A percentile compares a stretch with the other conserved stretches of the same genome.
Conservation (phyloP, 768 basidiomycete species). For the Daedaleopsis nitida region DNA sequence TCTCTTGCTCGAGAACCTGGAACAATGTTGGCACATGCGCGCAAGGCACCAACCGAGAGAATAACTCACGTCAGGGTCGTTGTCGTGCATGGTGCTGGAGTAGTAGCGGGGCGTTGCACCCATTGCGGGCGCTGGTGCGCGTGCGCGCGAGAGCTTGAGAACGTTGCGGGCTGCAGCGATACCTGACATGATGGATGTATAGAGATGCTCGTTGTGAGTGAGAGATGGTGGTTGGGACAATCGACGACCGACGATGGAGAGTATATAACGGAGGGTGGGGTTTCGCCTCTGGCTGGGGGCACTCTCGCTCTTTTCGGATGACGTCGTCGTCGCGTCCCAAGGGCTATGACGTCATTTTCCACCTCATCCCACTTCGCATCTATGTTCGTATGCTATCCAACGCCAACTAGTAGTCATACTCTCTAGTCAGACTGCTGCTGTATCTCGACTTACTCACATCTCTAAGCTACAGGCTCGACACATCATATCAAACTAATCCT, state of each 20-base stretch:
- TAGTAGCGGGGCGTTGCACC: slow-evolving; percentile 21
- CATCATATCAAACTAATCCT: no score
- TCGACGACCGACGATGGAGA: neutral
- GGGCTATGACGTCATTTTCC: neutral
- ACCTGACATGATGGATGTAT: slow-evolving; percentile 26
- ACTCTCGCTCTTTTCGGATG: slow-evolving; percentile 14
- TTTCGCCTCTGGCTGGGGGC: neutral
- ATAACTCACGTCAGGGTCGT: slow-evolving; percentile 34
- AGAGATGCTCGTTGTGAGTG: no score
- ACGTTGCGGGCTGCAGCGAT: slow-evolving; percentile 27
- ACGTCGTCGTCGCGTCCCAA: slow-evolving; percentile 1
- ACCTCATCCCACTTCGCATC: neutral
- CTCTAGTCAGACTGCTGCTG: no score
- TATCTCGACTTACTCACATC: no score
- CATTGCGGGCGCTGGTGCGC: slow-evolving; percentile 15
- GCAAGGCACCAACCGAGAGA: neutral
- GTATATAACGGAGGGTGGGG: slow-evolving; percentile 13
- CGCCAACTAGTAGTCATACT: no score
- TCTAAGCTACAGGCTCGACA: no score
- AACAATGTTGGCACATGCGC: neutral
- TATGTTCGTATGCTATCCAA: no score
- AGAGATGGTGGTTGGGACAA: slow-evolving; percentile 1
- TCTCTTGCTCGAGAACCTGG: slow-evolving; percentile 37
- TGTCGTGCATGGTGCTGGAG: slow-evolving; percentile 37
- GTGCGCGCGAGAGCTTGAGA: slow-evolving; percentile 25